These are phyloP conservation scores for Cyberlindnera saturnus DNA, from an alignment of 805 yeast genomes.

Conservation along the genomic window DNA sequence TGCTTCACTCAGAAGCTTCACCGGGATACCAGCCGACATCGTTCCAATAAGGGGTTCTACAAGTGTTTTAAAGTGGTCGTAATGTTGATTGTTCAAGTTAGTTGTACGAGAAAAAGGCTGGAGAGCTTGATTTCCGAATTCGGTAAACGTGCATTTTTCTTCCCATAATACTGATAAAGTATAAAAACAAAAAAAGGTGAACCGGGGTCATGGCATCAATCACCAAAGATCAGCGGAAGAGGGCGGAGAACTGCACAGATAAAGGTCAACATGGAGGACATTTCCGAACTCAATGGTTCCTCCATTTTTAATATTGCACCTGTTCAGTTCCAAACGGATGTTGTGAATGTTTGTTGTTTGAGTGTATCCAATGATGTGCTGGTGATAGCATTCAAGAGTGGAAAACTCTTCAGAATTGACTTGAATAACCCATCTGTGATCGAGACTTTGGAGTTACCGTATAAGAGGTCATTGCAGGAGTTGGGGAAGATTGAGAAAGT, in stretches of 20 bases:
- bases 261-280: conserved; percentile 5
- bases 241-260: not conserved
- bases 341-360: conserved; percentile 41
- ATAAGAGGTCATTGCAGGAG: conserved; percentile 22
- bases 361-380: conserved; percentile 52
- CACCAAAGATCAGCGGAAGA: not conserved
- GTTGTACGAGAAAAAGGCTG: too few species aligned
- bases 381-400: conserved; percentile 45
- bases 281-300: conserved; percentile 8
- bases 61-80: too few species aligned
- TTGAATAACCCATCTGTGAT: conserved; percentile 60
- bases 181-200: too few species aligned
- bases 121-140: conserved; percentile 7
- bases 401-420: conserved; percentile 57
- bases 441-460: conserved; percentile 32
- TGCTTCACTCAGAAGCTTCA: conserved; percentile 81
- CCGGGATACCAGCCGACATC: conserved; percentile 62
- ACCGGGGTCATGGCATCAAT: not conserved
- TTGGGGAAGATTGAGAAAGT: conserved; percentile 29
- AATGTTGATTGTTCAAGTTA: too few species aligned
- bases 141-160: conserved; percentile 1
- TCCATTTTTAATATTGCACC: conserved; percentile 27
- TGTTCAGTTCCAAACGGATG: conserved; percentile 47
- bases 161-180: too few species aligned
- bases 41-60: not conserved